Evolutionary conservation across 768 basidiomycete species (phyloP).

Genomic region (Serpula lacrymans): DNA sequence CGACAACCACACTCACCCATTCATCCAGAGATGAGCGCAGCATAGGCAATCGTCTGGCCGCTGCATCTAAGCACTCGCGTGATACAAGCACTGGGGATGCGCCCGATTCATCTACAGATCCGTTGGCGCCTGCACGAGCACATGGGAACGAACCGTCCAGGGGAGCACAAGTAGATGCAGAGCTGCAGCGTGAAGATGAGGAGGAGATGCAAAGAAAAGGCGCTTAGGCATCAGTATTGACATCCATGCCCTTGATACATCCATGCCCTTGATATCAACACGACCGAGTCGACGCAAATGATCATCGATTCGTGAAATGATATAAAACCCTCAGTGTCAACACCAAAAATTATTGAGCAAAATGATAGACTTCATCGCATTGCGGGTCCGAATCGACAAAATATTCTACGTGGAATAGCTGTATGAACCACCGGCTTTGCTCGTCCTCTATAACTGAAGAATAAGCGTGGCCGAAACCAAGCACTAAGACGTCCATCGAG

Average conservation of each 20-base stretch:
- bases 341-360: too few species aligned
- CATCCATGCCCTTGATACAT: too few species aligned
- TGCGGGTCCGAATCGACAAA: too few species aligned
- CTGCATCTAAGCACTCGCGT: slow-evolving; percentile 29
- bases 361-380: too few species aligned
- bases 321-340: too few species aligned
- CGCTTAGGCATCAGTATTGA: too few species aligned
- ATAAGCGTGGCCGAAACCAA: slow-evolving; percentile 20
- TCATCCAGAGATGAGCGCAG: slow-evolving; percentile 42
- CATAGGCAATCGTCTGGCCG: slow-evolving; percentile 34
- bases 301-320: too few species aligned
- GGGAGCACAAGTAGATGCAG: slow-evolving; percentile 56
- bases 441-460: slow-evolving; percentile 15
- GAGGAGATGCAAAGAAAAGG: slow-evolving; percentile 45
- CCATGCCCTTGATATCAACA: too few species aligned
- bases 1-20: background rate
- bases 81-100: slow-evolving; percentile 24
- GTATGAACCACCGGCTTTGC: slow-evolving; percentile 33
- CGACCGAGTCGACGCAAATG: too few species aligned
- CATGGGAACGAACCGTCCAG: slow-evolving; percentile 58
- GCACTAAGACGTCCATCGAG: slow-evolving; percentile 31
- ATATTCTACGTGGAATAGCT: too few species aligned
- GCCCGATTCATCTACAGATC: slow-evolving; percentile 36
- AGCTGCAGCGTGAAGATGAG: slow-evolving; percentile 51
- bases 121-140: slow-evolving; percentile 44